A percentile compares a stretch with the other conserved stretches of the same genome.
phyloP scores from a whole-genome alignment of 129 eudicot species.

The Glebionis coronaria region DNA sequence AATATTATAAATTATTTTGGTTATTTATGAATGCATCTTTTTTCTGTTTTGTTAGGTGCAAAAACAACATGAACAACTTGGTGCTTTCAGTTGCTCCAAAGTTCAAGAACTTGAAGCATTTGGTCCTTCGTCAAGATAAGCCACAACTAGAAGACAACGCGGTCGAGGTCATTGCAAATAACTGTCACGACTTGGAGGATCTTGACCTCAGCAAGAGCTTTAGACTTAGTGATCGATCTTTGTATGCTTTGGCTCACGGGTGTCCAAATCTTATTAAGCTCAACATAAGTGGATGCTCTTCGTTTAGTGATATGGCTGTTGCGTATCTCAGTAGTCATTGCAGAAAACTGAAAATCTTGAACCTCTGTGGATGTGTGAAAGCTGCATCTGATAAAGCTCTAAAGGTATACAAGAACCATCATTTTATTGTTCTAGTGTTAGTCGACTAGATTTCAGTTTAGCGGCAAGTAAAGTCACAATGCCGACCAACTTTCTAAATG shows the following conservation, averaged over 20 bases:
- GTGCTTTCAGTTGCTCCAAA: constrained; percentile 73
- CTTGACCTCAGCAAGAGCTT: constrained; percentile 93
- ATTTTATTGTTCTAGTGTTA: background rate
- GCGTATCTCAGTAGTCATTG: constrained; percentile 61
- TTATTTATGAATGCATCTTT: background rate
- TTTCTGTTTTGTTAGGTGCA: constrained; percentile 52
- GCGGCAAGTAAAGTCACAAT: background rate
- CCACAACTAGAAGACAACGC: constrained; percentile 79
- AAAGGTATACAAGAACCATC: constrained; percentile 38
- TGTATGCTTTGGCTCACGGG: constrained; percentile 86
- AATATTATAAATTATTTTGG: too few relatives aligned
- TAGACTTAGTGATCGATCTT: constrained; percentile 70
- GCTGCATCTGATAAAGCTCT: constrained; percentile 85
- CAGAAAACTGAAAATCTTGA: constrained; percentile 60
- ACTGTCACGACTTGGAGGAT: constrained; percentile 74
- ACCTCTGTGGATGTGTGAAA: constrained; percentile 90
- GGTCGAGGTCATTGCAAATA: constrained; percentile 58
- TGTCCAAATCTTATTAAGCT: constrained; percentile 69
- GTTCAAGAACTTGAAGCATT: constrained; percentile 55
- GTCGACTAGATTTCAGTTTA: too few relatives aligned
- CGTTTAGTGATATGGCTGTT: constrained; percentile 68
- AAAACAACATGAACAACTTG: constrained; percentile 78
- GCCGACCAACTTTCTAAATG: background rate
- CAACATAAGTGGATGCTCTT: constrained; percentile 85
- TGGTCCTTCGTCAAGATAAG: constrained; percentile 75